Conservation (phyloP, 2,329 filamentous ascomycete genomes). For the Monosporascus sp. region DNA sequence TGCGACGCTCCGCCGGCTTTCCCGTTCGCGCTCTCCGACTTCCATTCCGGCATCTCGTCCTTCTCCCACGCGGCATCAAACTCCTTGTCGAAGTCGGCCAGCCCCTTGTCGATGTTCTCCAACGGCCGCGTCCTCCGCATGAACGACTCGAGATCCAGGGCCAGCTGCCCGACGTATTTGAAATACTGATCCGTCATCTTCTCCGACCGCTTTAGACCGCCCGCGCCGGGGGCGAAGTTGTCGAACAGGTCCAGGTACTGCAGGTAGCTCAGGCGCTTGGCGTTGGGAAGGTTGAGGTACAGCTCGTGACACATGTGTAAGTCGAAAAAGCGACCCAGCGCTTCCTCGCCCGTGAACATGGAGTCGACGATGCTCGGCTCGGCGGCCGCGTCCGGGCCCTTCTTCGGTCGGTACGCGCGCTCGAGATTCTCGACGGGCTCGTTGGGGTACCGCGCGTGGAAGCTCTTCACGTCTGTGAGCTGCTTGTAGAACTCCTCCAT, state of each 20-base stretch:
- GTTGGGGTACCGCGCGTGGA: conserved; percentile 87
- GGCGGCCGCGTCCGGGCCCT: conserved; percentile 56
- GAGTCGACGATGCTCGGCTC: conserved; percentile 69
- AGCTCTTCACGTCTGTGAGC: conserved; percentile 72
- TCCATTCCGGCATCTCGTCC: conserved; percentile 76
- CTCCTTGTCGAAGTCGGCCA: conserved; percentile 71
- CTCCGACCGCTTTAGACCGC: conserved; percentile 70
- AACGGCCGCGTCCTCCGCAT: conserved; percentile 79
- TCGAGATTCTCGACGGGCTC: conserved; percentile 95
- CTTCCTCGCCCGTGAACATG: conserved; percentile 95
- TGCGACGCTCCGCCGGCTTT: conserved; percentile 32
- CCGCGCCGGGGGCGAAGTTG: conserved; percentile 68
- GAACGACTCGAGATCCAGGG: conserved; percentile 81
- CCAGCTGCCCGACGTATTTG: conserved; percentile 74
- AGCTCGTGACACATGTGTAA: conserved; percentile 77
- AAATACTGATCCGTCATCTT: conserved; percentile 94
- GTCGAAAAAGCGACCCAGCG: conserved; percentile 88
- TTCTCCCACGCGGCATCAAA: conserved; percentile 80
- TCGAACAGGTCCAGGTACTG: conserved; percentile 94
- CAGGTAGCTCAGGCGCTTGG: conserved; percentile 81
- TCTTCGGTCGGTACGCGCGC: conserved; percentile 74
- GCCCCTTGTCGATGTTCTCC: conserved; percentile 76
- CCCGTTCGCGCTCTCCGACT: conserved; percentile 42
- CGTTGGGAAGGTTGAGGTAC: conserved; percentile 82
- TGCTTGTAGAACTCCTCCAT: conserved; percentile 91